Base-by-base conservation (phyloP, 495 filamentous ascomycete species). In the Cryomyces antarcticus region DNA sequence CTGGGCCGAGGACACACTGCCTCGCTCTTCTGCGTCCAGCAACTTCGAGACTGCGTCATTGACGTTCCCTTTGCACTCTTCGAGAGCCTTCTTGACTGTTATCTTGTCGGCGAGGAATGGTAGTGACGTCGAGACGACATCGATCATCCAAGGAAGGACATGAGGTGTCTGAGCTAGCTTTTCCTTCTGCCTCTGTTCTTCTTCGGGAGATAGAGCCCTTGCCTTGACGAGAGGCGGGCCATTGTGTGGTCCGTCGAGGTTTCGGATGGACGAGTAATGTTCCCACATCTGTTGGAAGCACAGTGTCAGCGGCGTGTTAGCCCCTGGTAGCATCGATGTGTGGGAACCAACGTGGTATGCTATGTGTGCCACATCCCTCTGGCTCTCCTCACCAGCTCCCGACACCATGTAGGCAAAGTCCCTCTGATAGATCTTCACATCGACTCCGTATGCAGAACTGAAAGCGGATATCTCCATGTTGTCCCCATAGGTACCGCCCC, bases 251-350 rank as follows among this genome's bases (percentile, higher is more conserved):
- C 74, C 76, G 43, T 69, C 52, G 12, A 72, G 56, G 47, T 74
- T 71, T 41, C 77, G 71, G 46, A 84, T 71, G 1, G 80, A 82
- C 3, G 77, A 80, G 55, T 80, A 86, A 54, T 86, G 80, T 52
- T 83, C 73, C 62, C 75, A 83, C 41, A 55, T 59, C 72, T 76
- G 47, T 28, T 39, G 45, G 1, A 33, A 42, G 17, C 17, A 36
- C 12, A 9, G 33, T 10, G 33, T 36, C 33, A 36, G 33, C 33
- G 9, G 33, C 12, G 33, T 13, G 9, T 9, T 2, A 10, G 33
- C 9, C 9, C 7, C 12, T 36, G 3, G 9, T 36, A 13, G 12
- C 30, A 30, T 37, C 24, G 24, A 39, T 2, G 17, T 33, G 31
- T 13, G 30, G 10, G 11, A 42, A 62, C 73, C 64, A 68, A 80